phyloP scores from a whole-genome alignment of 768 basidiomycete genomes.

The Neoboletus brunneissimus region DNA sequence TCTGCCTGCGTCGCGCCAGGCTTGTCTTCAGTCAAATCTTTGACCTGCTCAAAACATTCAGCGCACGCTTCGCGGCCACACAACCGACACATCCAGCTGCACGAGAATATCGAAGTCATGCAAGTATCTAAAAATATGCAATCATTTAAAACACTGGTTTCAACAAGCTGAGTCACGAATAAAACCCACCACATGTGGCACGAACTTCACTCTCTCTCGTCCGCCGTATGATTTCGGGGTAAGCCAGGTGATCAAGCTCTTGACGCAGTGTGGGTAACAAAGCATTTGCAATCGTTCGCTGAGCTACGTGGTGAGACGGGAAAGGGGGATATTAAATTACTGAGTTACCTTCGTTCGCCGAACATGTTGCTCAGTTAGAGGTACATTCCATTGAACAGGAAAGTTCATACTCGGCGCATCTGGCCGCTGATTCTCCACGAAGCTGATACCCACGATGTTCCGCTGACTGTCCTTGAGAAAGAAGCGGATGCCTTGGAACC shows the following conservation, averaged over 20 bases:
- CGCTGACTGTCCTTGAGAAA: conserved; percentile 62
- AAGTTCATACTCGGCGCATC: conserved; percentile 59
- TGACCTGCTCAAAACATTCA: conserved; percentile 74
- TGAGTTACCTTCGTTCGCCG: conserved; percentile 56
- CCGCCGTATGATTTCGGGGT: conserved; percentile 60
- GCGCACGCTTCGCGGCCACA: conserved; percentile 90
- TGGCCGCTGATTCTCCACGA: conserved; percentile 59
- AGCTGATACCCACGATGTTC: conserved; percentile 64
- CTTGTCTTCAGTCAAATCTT: conserved; percentile 56
- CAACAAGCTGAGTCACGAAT: not conserved
- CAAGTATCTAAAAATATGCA: conserved; percentile 68
- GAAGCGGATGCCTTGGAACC: conserved; percentile 81
- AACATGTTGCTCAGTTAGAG: conserved; percentile 49
- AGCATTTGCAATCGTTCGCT: conserved; percentile 68
- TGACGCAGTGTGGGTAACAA: conserved; percentile 62
- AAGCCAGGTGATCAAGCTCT: conserved; percentile 61
- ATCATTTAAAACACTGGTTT: conserved; percentile 10
- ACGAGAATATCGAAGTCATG: conserved; percentile 89
- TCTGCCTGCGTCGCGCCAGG: conserved; percentile 47
- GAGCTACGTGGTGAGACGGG: conserved; percentile 13
- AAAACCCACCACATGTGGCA: conserved; percentile 73
- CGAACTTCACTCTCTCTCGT: conserved; percentile 80
- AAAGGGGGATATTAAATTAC: conserved; percentile 1
- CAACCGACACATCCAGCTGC: conserved; percentile 85
- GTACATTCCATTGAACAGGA: conserved; percentile 66